Conservation (phyloP, 2,329 filamentous ascomycete genomes). For the Akanthomyces muscarius region DNA sequence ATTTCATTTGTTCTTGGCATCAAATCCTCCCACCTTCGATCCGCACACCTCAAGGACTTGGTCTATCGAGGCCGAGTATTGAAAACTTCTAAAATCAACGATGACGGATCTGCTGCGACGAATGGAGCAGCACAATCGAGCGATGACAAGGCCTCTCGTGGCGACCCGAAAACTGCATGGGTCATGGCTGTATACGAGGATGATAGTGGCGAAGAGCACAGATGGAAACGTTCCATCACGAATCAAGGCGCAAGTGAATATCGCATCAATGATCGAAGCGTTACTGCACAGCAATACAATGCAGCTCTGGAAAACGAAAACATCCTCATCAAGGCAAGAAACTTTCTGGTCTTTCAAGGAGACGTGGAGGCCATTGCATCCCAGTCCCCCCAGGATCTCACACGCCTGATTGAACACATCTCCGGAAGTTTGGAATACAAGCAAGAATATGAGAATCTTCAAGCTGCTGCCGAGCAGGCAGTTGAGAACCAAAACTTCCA, state of each 20-base stretch:
- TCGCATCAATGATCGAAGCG: constrained; percentile 87
- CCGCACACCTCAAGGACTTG: constrained; percentile 86
- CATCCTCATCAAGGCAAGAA: constrained; percentile 95
- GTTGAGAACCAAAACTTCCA: constrained; percentile 86
- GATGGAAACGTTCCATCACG: constrained; percentile 94
- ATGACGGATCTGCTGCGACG: constrained; percentile 70
- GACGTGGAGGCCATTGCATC: constrained; percentile 96
- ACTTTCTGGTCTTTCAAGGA: constrained; percentile 97
- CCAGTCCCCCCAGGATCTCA: constrained; percentile 90
- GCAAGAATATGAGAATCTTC: constrained; percentile 86
- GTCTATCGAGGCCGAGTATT: constrained; percentile 94
- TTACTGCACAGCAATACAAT: constrained; percentile 90
- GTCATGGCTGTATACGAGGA: constrained; percentile 99
- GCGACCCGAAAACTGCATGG: constrained; percentile 92
- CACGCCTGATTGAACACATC: constrained; percentile 92
- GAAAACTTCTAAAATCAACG: constrained; percentile 87
- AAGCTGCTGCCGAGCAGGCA: constrained; percentile 79
- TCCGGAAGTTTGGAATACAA: constrained; percentile 95
- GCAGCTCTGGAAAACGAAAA: constrained; percentile 88
- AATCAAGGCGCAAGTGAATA: constrained; percentile 88
- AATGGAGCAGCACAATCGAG: constrained; percentile 59
- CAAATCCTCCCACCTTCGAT: constrained; percentile 96
- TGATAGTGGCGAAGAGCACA: constrained; percentile 89
- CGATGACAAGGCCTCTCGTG: constrained; percentile 62
- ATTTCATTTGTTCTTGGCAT: constrained; percentile 99